phyloP scores from a whole-genome alignment of 805 yeast species.

The Saccharomycodes ludwigii region DNA sequence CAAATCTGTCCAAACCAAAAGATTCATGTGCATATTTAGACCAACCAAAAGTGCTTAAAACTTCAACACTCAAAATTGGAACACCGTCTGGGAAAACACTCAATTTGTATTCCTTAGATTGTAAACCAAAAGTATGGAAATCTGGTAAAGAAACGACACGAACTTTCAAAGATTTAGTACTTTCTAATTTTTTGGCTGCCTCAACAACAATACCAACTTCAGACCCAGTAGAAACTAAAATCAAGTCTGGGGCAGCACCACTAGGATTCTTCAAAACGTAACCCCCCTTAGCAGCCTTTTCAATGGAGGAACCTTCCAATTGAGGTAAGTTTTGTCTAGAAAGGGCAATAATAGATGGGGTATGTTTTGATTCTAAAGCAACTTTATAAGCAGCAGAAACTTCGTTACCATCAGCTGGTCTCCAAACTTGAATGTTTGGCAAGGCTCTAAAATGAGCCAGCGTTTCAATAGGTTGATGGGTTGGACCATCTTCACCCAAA shows the following conservation, averaged over 20 bases:
- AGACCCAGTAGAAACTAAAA: conserved; percentile 85
- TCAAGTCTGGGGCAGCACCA: conserved; percentile 53
- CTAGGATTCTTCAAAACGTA: conserved; percentile 49
- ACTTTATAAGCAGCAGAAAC: conserved; percentile 69
- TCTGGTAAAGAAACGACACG: conserved; percentile 89
- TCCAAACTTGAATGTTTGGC: conserved; percentile 77
- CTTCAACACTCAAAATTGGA: conserved; percentile 91
- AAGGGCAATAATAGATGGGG: conserved; percentile 67
- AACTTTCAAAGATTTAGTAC: conserved; percentile 54
- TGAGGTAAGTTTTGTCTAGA: conserved; percentile 88
- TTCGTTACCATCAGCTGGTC: conserved; percentile 92
- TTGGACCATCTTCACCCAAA: conserved; percentile 89
- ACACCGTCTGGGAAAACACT: conserved; percentile 89
- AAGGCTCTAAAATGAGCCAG: conserved; percentile 76
- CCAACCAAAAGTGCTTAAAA: conserved; percentile 87
- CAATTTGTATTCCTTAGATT: conserved; percentile 66
- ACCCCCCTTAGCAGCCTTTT: conserved; percentile 92
- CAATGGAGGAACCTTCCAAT: conserved; percentile 82
- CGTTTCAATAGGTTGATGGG: conserved; percentile 87
- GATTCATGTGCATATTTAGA: conserved; percentile 90
- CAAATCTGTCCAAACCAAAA: conserved; percentile 90
- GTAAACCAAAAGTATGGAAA: conserved; percentile 79
- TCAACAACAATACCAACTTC: conserved; percentile 75
- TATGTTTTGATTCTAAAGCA: conserved; percentile 46
- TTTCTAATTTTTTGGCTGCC: conserved; percentile 60